Conservation (phyloP, 2,329 filamentous ascomycete species). For the Trichophyton schoenleinii region DNA sequence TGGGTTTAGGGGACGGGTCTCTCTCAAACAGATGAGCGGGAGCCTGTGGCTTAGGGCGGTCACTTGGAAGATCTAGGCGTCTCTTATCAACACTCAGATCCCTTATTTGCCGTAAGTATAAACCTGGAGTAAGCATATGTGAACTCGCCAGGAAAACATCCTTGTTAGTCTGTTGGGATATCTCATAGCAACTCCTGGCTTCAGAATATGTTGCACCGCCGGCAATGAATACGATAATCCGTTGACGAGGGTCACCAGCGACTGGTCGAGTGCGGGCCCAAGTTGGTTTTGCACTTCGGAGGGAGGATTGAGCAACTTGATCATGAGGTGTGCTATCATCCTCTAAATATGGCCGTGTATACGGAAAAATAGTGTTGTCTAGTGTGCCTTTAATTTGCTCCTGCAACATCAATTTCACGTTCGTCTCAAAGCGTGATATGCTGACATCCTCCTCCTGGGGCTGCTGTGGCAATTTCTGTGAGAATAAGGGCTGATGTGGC, state of each 20-base stretch:
- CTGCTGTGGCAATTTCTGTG: slow-evolving; percentile 46
- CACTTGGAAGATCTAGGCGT: slow-evolving; percentile 65
- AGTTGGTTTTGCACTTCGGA: slow-evolving; percentile 83
- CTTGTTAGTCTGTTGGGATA: slow-evolving; percentile 56
- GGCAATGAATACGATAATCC: slow-evolving; percentile 87
- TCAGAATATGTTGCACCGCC: slow-evolving; percentile 93
- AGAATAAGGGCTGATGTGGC: slow-evolving; percentile 56
- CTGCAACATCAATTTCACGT: slow-evolving; percentile 72
- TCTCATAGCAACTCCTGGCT: slow-evolving; percentile 75
- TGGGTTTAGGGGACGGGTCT: slow-evolving; percentile 45
- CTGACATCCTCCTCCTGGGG: slow-evolving; percentile 55
- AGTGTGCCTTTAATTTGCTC: slow-evolving; percentile 54
- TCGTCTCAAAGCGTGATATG: slow-evolving; percentile 76
- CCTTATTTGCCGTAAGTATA: slow-evolving; percentile 71
- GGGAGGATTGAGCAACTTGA: slow-evolving; percentile 54
- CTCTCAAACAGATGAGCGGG: slow-evolving; percentile 78
- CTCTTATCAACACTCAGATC: slow-evolving; percentile 67
- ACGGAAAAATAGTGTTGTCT: slow-evolving; percentile 57
- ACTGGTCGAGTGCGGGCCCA: slow-evolving; percentile 77
- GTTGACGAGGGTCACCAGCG: slow-evolving; percentile 69
- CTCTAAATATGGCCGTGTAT: slow-evolving; percentile 54
- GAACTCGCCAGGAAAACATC: slow-evolving; percentile 83
- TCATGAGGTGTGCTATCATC: slow-evolving; percentile 33
- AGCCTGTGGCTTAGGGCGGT: slow-evolving; percentile 66
- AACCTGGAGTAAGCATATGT: slow-evolving; percentile 78